A percentile compares a stretch with the other conserved stretches of the same genome.
Conservation (phyloP, 2,329 filamentous ascomycete genomes). For the Pseudogymnoascus destructans region DNA sequence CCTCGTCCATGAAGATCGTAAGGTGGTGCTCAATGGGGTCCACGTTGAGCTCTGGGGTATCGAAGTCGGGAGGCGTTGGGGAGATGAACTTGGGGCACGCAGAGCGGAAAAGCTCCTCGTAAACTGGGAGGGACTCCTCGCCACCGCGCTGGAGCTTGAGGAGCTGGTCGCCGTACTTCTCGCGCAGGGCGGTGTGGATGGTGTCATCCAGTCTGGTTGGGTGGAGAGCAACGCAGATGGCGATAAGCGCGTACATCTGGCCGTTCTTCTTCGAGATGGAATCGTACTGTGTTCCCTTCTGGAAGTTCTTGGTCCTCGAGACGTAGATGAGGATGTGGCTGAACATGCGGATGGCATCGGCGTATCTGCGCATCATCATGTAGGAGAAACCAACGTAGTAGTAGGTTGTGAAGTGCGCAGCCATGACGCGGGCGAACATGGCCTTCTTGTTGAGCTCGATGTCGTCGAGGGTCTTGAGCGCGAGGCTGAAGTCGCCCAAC, state of each 20-base stretch:
- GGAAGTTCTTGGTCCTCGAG: slow-evolving; percentile 98
- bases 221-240: slow-evolving; percentile 97
- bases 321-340: slow-evolving; percentile 99
- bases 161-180: slow-evolving; percentile 99
- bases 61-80: slow-evolving; percentile 91
- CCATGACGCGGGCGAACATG: slow-evolving; percentile 99
- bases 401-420: slow-evolving; percentile 98
- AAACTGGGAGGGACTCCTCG: slow-evolving; percentile 87
- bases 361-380: slow-evolving; percentile 99
- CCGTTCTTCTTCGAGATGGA: slow-evolving; percentile 99
- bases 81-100: slow-evolving; percentile 99
- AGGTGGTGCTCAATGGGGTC: slow-evolving; percentile 97
- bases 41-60: slow-evolving; percentile 88
- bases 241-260: slow-evolving; percentile 98
- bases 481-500: slow-evolving; percentile 93
- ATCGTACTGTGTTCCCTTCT: slow-evolving; percentile 97
- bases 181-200: slow-evolving; percentile 91
- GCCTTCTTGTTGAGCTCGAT: slow-evolving; percentile 99
- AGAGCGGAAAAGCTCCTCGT: slow-evolving; percentile 93
- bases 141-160: slow-evolving; percentile 92
- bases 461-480: slow-evolving; percentile 96
- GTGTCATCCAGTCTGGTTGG: slow-evolving; percentile 95
- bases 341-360: slow-evolving; percentile 99
- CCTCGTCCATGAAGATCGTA: slow-evolving; percentile 97
- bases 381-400: slow-evolving; percentile 99